Evolutionary conservation across 2,329 filamentous ascomycete species (phyloP).

Genomic region (Tolypocladium inflatum): DNA sequence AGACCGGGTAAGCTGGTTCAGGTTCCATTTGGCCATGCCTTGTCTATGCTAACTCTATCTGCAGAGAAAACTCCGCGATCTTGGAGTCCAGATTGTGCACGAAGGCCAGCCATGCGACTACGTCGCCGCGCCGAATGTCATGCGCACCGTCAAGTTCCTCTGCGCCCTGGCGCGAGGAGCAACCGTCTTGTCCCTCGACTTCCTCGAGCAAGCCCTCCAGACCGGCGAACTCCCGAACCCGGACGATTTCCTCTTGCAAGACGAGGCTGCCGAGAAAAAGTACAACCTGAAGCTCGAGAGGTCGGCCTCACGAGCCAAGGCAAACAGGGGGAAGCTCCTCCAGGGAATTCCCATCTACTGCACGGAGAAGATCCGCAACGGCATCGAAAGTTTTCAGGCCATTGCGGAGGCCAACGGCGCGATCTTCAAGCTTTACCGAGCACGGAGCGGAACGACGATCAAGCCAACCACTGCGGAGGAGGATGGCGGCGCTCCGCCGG

Average conservation of each 20-base stretch:
- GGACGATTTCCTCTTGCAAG: slow-evolving; percentile 58
- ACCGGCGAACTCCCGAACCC: slow-evolving; percentile 55
- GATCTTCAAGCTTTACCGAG: slow-evolving; percentile 66
- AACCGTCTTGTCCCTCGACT: slow-evolving; percentile 65
- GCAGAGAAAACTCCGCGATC: slow-evolving; percentile 68
- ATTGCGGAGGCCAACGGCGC: slow-evolving; percentile 89
- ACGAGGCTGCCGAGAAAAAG: slow-evolving; percentile 62
- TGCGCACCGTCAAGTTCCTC: slow-evolving; percentile 91
- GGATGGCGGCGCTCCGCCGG: slow-evolving; percentile 49
- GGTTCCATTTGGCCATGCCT: not conserved
- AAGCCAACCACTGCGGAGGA: slow-evolving; percentile 56
- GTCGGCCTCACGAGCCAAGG: slow-evolving; percentile 59
- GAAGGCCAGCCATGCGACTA: slow-evolving; percentile 73
- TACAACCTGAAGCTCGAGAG: slow-evolving; percentile 61
- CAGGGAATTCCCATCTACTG: slow-evolving; percentile 74
- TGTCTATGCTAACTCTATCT: slow-evolving; percentile 8
- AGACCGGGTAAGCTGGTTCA: slow-evolving; percentile 60
- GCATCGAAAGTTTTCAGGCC: slow-evolving; percentile 71
- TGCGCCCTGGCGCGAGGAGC: slow-evolving; percentile 76
- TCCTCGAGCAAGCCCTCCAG: slow-evolving; percentile 68
- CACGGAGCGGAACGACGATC: slow-evolving; percentile 59
- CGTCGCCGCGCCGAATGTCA: slow-evolving; percentile 75
- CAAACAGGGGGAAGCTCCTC: slow-evolving; percentile 69
- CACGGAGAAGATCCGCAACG: slow-evolving; percentile 68
- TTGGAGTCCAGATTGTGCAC: slow-evolving; percentile 73